phyloP scores from a whole-genome alignment of 345 rosid species.

The Raphanus sativus region DNA sequence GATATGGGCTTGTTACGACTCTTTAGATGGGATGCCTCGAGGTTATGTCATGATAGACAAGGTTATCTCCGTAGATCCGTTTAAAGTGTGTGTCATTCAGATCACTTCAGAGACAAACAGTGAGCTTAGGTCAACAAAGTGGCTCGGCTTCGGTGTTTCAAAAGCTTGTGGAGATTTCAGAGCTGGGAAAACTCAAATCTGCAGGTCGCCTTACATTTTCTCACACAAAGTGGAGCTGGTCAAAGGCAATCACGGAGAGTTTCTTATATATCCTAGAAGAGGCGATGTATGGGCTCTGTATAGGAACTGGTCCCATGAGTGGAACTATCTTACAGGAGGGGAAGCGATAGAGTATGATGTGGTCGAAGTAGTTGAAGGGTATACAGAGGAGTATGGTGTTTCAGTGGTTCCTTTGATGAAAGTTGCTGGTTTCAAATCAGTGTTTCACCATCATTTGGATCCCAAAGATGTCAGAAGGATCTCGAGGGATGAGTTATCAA shows the following conservation, averaged over 20 bases:
- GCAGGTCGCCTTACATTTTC: conserved; percentile 50
- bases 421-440: conserved; percentile 63
- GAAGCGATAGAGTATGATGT: conserved; percentile 56
- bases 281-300: conserved; percentile 78
- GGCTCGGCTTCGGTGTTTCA: conserved; percentile 67
- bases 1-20: conserved; percentile 77
- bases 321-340: conserved; percentile 53
- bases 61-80: conserved; percentile 57
- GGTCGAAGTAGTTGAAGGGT: conserved; percentile 73
- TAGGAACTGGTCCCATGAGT: conserved; percentile 62
- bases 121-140: conserved; percentile 53
- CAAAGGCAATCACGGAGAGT: conserved; percentile 45
- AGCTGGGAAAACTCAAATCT: conserved; percentile 47
- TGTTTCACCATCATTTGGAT: conserved; percentile 56
- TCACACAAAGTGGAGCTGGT: conserved; percentile 59
- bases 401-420: conserved; percentile 57
- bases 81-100: conserved; percentile 55
- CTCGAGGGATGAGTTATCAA: conserved; percentile 54
- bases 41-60: conserved; percentile 58
- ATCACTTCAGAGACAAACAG: conserved; percentile 53
- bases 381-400: conserved; percentile 58
- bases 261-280: conserved; percentile 56
- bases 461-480: conserved; percentile 47
- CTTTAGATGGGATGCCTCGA: conserved; percentile 72
- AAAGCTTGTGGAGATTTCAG: conserved; percentile 68